A percentile compares a stretch with the other conserved stretches of the same genome.
These are phyloP conservation scores for Neocucurbitaria cava DNA, from an alignment of 2,329 filamentous ascomycete genomes.

Conservation along the genomic window DNA sequence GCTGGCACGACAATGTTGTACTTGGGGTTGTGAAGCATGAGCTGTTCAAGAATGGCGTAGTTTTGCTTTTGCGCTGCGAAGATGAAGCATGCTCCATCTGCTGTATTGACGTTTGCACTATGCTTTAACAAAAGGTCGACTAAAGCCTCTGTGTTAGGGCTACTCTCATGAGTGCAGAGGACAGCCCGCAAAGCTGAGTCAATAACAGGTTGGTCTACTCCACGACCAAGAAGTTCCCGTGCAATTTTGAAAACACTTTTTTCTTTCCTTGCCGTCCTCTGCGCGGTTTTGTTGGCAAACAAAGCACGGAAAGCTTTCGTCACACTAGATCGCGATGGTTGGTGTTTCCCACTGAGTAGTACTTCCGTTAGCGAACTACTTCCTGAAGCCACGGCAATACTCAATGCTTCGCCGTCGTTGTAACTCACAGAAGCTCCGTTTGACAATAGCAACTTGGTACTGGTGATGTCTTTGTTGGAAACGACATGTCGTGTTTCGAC, in stretches of 20 bases:
- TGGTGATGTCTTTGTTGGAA: slow-evolving; percentile 28
- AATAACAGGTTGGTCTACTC: slow-evolving; percentile 39
- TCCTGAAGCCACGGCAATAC: slow-evolving; percentile 61
- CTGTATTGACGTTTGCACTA: slow-evolving; percentile 39
- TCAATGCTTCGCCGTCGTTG: slow-evolving; percentile 62
- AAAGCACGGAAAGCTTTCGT: slow-evolving; percentile 37
- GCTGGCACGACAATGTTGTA: slow-evolving; percentile 62
- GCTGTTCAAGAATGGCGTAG: slow-evolving; percentile 30
- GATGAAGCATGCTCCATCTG: slow-evolving; percentile 39
- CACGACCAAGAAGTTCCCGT: slow-evolving; percentile 30
- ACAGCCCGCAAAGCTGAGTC: slow-evolving; percentile 32
- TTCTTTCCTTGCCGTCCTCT: slow-evolving; percentile 1
- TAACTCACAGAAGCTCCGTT: slow-evolving; percentile 55
- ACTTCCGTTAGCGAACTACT: slow-evolving; percentile 58
- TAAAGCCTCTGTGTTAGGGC: slow-evolving; percentile 14
- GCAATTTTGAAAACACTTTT: slow-evolving; percentile 20
- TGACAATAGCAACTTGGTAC: slow-evolving; percentile 36
- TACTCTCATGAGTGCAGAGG: slow-evolving; percentile 20
- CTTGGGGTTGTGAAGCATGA: slow-evolving; percentile 54
- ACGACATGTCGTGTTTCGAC: slow-evolving; percentile 31
- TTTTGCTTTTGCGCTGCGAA: slow-evolving; percentile 36
- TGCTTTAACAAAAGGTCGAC: slow-evolving; percentile 36
- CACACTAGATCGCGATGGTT: slow-evolving; percentile 30
- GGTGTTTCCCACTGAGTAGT: slow-evolving; percentile 54
- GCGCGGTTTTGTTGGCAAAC: slow-evolving; percentile 23